These are phyloP conservation scores for Pythium periplocum DNA, from an alignment of 352 stramenopile genomes.

Conservation along the genomic window DNA sequence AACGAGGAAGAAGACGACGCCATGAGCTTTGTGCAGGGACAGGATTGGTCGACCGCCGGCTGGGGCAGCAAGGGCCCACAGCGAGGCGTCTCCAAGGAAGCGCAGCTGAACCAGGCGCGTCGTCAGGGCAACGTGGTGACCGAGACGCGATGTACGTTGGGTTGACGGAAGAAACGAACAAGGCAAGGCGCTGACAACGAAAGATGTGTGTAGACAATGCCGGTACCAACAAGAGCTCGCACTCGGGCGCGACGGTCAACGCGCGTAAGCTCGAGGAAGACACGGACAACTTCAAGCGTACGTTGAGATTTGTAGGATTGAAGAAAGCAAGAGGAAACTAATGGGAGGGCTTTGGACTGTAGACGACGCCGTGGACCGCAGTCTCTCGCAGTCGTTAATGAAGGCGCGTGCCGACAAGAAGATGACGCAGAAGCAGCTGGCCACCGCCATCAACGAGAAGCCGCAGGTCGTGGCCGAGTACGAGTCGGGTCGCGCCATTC, in stretches of 20 bases:
- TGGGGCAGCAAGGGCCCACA: conserved; percentile 67
- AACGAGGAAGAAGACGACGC: conserved; percentile 13
- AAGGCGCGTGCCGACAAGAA: conserved; percentile 97
- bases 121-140: conserved; percentile 67
- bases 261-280: conserved; percentile 90
- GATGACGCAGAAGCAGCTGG: conserved; percentile 98
- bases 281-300: conserved; percentile 87
- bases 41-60: conserved; percentile 70
- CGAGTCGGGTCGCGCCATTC: conserved; percentile 96
- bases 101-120: conserved; percentile 67
- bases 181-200: not conserved
- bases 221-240: conserved; percentile 84
- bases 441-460: conserved; percentile 94
- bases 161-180: not conserved
- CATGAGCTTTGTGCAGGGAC: conserved; percentile 71
- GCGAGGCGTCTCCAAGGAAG: conserved; percentile 55
- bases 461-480: conserved; percentile 97
- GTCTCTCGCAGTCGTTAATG: conserved; percentile 89
- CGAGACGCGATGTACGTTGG: conserved; percentile 61
- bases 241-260: conserved; percentile 72
- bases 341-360: not conserved
- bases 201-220: conserved; percentile 35
- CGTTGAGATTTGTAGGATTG: conserved; percentile 15
- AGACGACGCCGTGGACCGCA: conserved; percentile 79
- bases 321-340: not conserved